phyloP scores from a whole-genome alignment of 179 eudicot species.

The Gypsophila paniculata region DNA sequence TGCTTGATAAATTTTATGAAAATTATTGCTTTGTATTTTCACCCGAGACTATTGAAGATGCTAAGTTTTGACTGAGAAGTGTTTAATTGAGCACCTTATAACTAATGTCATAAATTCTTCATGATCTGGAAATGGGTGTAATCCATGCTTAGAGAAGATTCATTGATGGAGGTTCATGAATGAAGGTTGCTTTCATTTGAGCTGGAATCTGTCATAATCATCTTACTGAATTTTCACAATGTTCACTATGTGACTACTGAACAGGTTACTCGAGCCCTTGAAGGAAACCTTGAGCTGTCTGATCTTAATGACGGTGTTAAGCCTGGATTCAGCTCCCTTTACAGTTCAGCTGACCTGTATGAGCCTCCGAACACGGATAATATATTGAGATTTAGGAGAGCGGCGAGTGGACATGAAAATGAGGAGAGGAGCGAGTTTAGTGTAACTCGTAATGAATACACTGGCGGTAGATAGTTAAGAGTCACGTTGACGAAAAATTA shows the following conservation, averaged over 20 bases:
- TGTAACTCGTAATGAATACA: slow-evolving; percentile 53
- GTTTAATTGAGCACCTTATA: too few relatives aligned
- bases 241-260: slow-evolving; percentile 4
- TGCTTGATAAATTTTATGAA: too few relatives aligned
- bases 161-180: too few relatives aligned
- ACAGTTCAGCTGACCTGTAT: slow-evolving; percentile 56
- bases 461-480: slow-evolving; percentile 24
- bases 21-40: too few relatives aligned
- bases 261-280: slow-evolving; percentile 86
- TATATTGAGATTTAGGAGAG: slow-evolving; percentile 52
- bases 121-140: too few relatives aligned
- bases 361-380: slow-evolving; percentile 54
- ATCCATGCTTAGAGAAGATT: too few relatives aligned
- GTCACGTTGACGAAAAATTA: not conserved
- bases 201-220: too few relatives aligned
- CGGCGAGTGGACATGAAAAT: slow-evolving; percentile 47
- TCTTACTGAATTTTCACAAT: slow-evolving; percentile 1
- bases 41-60: too few relatives aligned
- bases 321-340: slow-evolving; percentile 65
- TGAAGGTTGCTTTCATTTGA: too few relatives aligned
- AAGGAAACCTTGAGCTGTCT: slow-evolving; percentile 64
- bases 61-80: too few relatives aligned
- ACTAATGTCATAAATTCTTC: too few relatives aligned
- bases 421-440: slow-evolving; percentile 47
- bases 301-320: slow-evolving; percentile 66